Conservation (phyloP, 2,329 filamentous ascomycete genomes). For the Chaetomium olivaceum region DNA sequence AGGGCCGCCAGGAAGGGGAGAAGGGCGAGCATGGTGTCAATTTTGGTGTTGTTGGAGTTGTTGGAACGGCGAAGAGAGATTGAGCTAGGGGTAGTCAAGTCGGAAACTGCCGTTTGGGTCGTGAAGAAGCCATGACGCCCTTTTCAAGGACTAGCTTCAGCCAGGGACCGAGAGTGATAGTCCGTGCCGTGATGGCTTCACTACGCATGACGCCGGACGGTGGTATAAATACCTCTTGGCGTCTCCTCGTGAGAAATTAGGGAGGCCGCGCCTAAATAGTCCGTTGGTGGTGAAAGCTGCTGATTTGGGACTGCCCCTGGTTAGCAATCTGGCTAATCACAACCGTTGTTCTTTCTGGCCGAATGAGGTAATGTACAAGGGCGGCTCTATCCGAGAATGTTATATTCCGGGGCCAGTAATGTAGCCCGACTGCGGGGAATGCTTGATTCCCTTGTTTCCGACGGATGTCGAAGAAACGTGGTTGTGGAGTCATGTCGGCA, state of each 20-base stretch:
- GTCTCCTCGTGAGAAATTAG: not conserved
- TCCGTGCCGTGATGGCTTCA: not conserved
- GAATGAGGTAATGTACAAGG: conserved; percentile 5
- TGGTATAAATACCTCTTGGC: conserved; percentile 8
- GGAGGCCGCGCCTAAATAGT: conserved; percentile 11
- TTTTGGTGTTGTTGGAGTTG: not conserved
- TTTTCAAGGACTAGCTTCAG: not conserved
- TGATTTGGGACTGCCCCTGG: not conserved
- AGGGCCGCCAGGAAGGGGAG: conserved; percentile 24
- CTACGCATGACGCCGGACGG: not conserved
- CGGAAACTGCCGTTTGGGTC: not conserved
- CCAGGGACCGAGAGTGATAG: not conserved
- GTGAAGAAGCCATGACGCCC: not conserved
- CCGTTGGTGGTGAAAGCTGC: not conserved
- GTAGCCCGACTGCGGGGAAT: conserved; percentile 5
- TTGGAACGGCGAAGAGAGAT: not conserved
- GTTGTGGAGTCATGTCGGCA: not conserved
- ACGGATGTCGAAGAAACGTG: not conserved
- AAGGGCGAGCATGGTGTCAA: conserved; percentile 16
- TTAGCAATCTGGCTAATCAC: conserved; percentile 10
- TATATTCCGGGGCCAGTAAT: conserved; percentile 20
- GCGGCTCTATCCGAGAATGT: conserved; percentile 7
- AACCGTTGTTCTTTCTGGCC: not conserved
- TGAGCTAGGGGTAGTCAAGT: not conserved
- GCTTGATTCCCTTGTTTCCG: not conserved